These are phyloP conservation scores for Fonsecaea pedrosoi DNA, from an alignment of 2,329 filamentous ascomycete species.

Conservation along the genomic window DNA sequence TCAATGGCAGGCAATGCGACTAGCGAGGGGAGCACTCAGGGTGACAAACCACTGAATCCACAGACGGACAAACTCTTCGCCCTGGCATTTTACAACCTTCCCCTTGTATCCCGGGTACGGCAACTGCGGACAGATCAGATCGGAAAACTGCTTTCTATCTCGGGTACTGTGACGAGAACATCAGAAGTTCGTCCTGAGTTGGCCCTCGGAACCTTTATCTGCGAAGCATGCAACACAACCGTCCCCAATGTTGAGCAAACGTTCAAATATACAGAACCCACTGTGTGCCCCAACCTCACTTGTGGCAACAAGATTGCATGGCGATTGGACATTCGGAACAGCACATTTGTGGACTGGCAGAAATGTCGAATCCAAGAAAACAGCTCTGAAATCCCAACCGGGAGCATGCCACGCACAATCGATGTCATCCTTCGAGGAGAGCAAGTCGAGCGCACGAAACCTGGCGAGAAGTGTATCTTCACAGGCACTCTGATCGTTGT, in stretches of 20 bases:
- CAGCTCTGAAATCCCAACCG: constrained; percentile 95
- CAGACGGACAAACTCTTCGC: constrained; percentile 97
- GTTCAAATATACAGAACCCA: constrained; percentile 95
- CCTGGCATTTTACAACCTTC: constrained; percentile 90
- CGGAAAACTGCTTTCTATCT: constrained; percentile 91
- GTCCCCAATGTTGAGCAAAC: constrained; percentile 95
- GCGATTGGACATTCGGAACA: constrained; percentile 95
- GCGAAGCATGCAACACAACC: constrained; percentile 82
- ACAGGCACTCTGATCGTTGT: constrained; percentile 96
- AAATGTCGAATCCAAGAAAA: constrained; percentile 98
- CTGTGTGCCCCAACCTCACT: constrained; percentile 85
- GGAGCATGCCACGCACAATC: constrained; percentile 98
- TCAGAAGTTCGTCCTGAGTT: constrained; percentile 96
- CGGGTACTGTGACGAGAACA: constrained; percentile 93
- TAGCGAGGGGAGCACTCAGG: constrained; percentile 67
- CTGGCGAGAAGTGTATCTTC: constrained; percentile 97
- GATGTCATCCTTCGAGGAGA: constrained; percentile 95
- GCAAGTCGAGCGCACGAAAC: constrained; percentile 96
- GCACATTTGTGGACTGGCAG: constrained; percentile 98
- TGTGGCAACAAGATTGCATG: constrained; percentile 92
- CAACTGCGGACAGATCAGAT: constrained; percentile 88
- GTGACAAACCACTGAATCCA: constrained; percentile 81
- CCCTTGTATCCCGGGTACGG: constrained; percentile 83
- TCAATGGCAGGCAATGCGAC: constrained; percentile 63
- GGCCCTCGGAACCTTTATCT: constrained; percentile 89